Percentiles rank a stretch among this genome's conserved stretches.
phyloP scores from a whole-genome alignment of 1,284 basidiomycete species.

The Cryptococcus amylolentus region DNA sequence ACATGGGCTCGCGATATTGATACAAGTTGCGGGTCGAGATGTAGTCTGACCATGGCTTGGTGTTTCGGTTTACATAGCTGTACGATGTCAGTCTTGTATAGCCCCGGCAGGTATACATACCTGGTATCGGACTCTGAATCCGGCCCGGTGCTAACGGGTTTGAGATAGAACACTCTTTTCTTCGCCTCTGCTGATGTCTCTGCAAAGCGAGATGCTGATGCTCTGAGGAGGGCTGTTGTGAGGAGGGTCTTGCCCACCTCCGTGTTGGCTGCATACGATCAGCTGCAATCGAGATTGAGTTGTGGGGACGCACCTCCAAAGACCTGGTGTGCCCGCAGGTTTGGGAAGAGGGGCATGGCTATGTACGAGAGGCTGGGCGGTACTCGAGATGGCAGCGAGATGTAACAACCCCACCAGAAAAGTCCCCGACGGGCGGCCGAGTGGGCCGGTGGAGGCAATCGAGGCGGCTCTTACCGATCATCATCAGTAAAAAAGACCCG shows the following conservation, averaged over 20 bases:
- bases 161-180: constrained; percentile 70
- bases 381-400: too few species aligned
- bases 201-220: constrained; percentile 56
- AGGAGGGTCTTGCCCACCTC: constrained; percentile 85
- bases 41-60: constrained; percentile 48
- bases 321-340: constrained; percentile 79
- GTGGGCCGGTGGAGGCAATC: too few species aligned
- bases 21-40: constrained; percentile 73
- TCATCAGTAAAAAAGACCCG: too few species aligned
- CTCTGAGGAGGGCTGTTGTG: constrained; percentile 73
- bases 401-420: too few species aligned
- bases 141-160: constrained; percentile 85
- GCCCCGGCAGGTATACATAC: constrained; percentile 50
- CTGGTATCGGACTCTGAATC: constrained; percentile 73
- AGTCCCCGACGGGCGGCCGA: too few species aligned
- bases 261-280: constrained; percentile 20
- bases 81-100: background rate
- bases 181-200: constrained; percentile 22
- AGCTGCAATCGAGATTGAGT: constrained; percentile 54
- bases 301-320: constrained; percentile 64
- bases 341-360: constrained; percentile 57
- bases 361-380: too few species aligned
- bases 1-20: constrained; percentile 82
- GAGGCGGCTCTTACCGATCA: too few species aligned
- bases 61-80: constrained; percentile 69